These are phyloP conservation scores for Solanum megistacrolobum DNA, from an alignment of 257 asterid species.

Conservation along the genomic window DNA sequence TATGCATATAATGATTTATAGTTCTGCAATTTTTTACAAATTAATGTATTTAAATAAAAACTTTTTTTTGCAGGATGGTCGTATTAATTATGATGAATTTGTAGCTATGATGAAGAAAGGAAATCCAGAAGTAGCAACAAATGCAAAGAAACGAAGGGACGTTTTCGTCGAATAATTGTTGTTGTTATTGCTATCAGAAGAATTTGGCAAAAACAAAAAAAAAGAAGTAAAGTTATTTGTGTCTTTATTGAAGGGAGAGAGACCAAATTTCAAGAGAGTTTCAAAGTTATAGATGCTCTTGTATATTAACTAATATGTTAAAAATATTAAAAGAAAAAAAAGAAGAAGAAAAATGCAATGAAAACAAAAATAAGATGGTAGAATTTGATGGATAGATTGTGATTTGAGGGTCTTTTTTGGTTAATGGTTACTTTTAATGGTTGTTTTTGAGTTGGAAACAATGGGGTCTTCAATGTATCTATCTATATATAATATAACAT, in stretches of 20 bases:
- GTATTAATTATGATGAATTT: conserved; percentile 15
- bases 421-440: not conserved
- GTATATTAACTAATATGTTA: not conserved
- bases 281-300: not conserved
- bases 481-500: not conserved
- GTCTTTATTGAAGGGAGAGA: conserved; percentile 2
- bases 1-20: not conserved
- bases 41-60: not conserved
- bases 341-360: not conserved
- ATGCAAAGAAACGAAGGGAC: conserved; percentile 12
- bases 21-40: not conserved
- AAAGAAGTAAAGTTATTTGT: not conserved
- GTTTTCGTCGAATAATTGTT: conserved; percentile 3
- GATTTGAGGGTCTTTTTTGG: not conserved
- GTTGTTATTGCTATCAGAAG: not conserved
- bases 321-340: not conserved
- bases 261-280: conserved; percentile 2
- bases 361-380: not conserved
- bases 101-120: conserved; percentile 22
- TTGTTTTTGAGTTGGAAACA: not conserved
- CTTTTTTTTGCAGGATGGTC: conserved; percentile 13
- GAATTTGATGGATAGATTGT: not conserved
- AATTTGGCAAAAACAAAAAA: not conserved
- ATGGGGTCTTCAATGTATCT: not conserved
- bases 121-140: conserved; percentile 12